phyloP scores from a whole-genome alignment of 106 monocot genomes.

The Narthecium ossifragum region DNA sequence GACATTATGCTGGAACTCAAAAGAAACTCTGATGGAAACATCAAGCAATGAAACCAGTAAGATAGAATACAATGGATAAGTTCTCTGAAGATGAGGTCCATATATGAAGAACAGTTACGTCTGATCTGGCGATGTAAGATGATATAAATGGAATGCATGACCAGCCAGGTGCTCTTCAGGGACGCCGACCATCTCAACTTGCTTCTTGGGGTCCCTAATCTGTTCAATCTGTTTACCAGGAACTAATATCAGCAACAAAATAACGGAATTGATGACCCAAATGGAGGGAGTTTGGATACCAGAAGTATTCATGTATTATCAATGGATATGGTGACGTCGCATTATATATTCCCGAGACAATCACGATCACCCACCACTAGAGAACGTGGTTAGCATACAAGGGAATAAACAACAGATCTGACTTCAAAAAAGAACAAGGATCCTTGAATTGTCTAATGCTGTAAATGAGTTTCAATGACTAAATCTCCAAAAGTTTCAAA shows the following conservation, averaged over 20 bases:
- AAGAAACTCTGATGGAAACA: constrained; percentile 64
- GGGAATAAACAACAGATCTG: too few relatives aligned
- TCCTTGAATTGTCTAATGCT: too few relatives aligned
- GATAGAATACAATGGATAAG: neutral
- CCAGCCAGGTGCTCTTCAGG: constrained; percentile 79
- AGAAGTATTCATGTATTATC: neutral
- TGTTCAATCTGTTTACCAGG: constrained; percentile 47
- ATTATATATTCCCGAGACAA: too few relatives aligned
- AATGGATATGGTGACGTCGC: too few relatives aligned
- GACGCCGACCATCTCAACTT: constrained; percentile 80
- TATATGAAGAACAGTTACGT: constrained; percentile 40
- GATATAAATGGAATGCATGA: constrained; percentile 96
- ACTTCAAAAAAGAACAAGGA: too few relatives aligned
- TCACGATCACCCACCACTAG: too few relatives aligned
- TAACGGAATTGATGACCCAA: too few relatives aligned
- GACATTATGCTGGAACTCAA: constrained; percentile 96
- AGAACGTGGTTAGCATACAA: too few relatives aligned
- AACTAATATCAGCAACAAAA: too few relatives aligned
- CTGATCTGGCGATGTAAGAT: constrained; percentile 85
- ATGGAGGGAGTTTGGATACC: too few relatives aligned
- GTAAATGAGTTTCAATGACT: too few relatives aligned
- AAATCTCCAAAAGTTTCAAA: too few relatives aligned
- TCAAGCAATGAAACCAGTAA: neutral
- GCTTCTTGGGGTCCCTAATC: constrained; percentile 70
- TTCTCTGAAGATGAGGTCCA: neutral